Conservation (phyloP, 2,329 filamentous ascomycete species). For the Ascochyta koolunga region DNA sequence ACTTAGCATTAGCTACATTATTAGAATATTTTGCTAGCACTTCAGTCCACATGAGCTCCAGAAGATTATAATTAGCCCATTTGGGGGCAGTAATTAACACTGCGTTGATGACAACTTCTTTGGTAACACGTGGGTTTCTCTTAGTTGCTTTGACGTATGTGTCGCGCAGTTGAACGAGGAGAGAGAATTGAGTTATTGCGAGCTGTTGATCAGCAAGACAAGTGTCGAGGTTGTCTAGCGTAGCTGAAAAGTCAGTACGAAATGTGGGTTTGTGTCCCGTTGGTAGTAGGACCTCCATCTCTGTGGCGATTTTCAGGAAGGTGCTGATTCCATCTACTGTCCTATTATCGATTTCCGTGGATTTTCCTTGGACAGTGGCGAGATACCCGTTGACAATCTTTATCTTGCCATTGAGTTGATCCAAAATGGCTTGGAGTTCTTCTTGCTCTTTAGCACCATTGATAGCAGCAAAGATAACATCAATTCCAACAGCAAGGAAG, state of each 20-base stretch:
- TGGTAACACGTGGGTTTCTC: neutral
- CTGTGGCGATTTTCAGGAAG: neutral
- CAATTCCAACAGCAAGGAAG: neutral
- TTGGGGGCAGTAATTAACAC: neutral
- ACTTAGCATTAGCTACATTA: neutral
- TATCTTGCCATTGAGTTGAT: neutral
- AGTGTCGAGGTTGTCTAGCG: neutral
- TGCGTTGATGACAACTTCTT: neutral
- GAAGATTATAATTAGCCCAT: neutral
- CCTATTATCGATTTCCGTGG: neutral
- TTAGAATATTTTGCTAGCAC: neutral
- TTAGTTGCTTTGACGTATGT: neutral
- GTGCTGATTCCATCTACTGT: neutral
- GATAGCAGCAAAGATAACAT: neutral
- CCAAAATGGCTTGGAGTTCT: neutral
- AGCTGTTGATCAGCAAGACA: neutral
- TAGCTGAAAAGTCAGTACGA: neutral
- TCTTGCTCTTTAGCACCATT: neutral
- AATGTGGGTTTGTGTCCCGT: neutral
- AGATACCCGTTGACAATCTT: neutral
- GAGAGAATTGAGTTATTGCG: neutral
- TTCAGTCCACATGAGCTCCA: neutral
- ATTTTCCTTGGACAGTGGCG: neutral
- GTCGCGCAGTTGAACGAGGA: neutral
- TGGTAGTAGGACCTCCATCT: neutral